These are phyloP conservation scores for Halophytophthora polymorphica DNA, from an alignment of 352 stramenopile species.

Conservation along the genomic window DNA sequence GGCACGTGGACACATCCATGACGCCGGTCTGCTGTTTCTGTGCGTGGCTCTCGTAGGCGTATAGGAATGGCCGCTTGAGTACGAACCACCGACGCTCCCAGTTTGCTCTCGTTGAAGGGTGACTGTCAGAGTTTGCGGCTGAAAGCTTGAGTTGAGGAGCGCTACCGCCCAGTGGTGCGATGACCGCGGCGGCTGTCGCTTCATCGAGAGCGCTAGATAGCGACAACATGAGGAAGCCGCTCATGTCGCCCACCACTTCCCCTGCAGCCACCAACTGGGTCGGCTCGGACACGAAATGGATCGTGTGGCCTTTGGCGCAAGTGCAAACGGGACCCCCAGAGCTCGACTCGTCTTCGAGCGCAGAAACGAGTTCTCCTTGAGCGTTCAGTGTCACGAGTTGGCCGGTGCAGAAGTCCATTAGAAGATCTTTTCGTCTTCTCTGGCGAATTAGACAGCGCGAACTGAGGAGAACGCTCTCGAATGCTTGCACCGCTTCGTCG, in stretches of 20 bases:
- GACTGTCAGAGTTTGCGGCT: conserved; percentile 6
- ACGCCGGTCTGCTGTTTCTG: conserved; percentile 64
- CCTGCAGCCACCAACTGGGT: conserved; percentile 32
- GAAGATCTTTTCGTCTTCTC: conserved; percentile 40
- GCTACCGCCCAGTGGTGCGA: conserved; percentile 18
- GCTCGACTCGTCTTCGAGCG: background rate
- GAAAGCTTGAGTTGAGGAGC: conserved; percentile 4
- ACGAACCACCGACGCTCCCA: conserved; percentile 84
- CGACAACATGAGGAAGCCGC: conserved; percentile 73
- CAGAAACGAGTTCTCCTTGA: background rate
- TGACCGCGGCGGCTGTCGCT: conserved; percentile 33
- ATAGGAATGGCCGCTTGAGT: conserved; percentile 74
- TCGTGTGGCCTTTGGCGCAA: conserved; percentile 13
- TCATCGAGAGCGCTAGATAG: conserved; percentile 45
- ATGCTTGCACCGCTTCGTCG: conserved; percentile 31
- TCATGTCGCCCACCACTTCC: conserved; percentile 50
- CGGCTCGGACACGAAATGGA: conserved; percentile 62
- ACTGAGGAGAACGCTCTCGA: conserved; percentile 46
- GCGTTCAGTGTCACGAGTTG: conserved; percentile 25
- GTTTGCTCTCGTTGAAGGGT: conserved; percentile 3
- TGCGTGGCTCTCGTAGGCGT: conserved; percentile 68
- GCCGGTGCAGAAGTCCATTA: conserved; percentile 38
- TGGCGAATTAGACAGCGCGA: conserved; percentile 43
- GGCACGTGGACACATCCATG: conserved; percentile 65
- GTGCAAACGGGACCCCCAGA: background rate